Evolutionary conservation across 805 yeast species (phyloP).

Genomic region (Candida montana): DNA sequence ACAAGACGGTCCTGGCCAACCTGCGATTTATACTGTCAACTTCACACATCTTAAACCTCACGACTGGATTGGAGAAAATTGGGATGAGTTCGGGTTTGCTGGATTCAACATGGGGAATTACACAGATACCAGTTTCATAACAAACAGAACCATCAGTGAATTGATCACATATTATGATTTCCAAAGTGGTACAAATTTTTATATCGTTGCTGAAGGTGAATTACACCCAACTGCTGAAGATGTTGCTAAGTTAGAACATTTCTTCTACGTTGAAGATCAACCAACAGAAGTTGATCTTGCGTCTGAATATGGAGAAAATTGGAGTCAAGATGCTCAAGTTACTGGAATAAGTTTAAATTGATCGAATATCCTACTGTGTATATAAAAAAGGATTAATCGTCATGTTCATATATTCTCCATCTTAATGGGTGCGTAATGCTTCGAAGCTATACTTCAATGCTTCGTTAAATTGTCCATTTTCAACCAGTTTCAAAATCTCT

Average conservation of each 20-base stretch:
- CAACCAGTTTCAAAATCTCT: too few species aligned
- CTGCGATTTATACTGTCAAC: background rate
- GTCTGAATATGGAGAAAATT: too few species aligned
- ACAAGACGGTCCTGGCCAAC: too few species aligned
- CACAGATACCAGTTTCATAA: background rate
- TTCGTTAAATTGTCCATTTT: background rate
- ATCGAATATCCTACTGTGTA: too few species aligned
- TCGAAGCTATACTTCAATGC: background rate
- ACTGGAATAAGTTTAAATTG: too few species aligned
- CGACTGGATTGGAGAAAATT: background rate
- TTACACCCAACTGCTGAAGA: background rate
- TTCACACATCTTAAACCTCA: background rate
- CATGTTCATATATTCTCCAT: background rate
- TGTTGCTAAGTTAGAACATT: background rate
- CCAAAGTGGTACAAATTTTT: background rate
- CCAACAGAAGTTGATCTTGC: background rate
- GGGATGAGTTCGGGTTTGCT: conserved; percentile 1
- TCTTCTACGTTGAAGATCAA: background rate
- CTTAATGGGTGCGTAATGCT: background rate
- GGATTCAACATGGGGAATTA: background rate
- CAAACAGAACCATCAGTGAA: background rate
- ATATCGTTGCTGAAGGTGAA: background rate
- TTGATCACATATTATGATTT: conserved; percentile 1
- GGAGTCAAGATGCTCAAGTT: too few species aligned
- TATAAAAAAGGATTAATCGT: too few species aligned